These are phyloP conservation scores for Aspergillus candidus DNA, from an alignment of 2,329 filamentous ascomycete genomes.

Conservation along the genomic window DNA sequence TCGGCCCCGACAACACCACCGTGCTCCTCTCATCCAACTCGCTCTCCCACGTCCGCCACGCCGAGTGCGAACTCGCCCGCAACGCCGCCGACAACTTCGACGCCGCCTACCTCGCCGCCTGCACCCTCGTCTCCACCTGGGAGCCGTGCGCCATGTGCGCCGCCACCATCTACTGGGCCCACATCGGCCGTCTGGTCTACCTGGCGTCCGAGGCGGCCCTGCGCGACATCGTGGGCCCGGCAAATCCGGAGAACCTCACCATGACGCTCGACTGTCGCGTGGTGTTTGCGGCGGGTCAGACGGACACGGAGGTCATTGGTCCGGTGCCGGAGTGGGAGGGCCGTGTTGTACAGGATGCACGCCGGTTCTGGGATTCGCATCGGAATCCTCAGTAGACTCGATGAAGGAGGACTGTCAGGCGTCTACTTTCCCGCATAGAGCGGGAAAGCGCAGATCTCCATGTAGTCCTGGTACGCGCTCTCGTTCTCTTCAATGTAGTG, in stretches of 20 bases:
- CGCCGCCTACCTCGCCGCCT: conserved; percentile 43
- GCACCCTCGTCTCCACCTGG: conserved; percentile 50
- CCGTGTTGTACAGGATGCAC: conserved; percentile 38
- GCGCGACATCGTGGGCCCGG: conserved; percentile 41
- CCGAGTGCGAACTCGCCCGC: conserved; percentile 46
- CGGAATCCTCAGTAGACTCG: no score
- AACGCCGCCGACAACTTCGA: conserved; percentile 44
- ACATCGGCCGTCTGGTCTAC: conserved; percentile 49
- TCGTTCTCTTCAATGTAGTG: no score
- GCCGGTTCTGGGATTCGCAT: no score
- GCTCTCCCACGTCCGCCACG: conserved; percentile 50
- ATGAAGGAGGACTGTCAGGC: no score
- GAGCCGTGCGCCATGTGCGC: conserved; percentile 52
- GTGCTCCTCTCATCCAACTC: conserved; percentile 46
- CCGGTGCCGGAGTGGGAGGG: conserved; percentile 41
- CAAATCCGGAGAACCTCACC: conserved; percentile 46
- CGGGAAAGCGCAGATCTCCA: no score
- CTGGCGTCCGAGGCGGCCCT: conserved; percentile 46
- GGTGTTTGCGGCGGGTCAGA: conserved; percentile 45
- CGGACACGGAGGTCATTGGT: conserved; percentile 46
- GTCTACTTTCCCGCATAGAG: no score
- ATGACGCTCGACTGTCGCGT: conserved; percentile 45
- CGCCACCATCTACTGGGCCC: conserved; percentile 47
- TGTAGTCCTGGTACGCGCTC: no score
- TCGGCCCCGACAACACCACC: conserved; percentile 47